Evolutionary conservation across 139 green algal genomes (phyloP).

Genomic region (Coelastrella sp.): DNA sequence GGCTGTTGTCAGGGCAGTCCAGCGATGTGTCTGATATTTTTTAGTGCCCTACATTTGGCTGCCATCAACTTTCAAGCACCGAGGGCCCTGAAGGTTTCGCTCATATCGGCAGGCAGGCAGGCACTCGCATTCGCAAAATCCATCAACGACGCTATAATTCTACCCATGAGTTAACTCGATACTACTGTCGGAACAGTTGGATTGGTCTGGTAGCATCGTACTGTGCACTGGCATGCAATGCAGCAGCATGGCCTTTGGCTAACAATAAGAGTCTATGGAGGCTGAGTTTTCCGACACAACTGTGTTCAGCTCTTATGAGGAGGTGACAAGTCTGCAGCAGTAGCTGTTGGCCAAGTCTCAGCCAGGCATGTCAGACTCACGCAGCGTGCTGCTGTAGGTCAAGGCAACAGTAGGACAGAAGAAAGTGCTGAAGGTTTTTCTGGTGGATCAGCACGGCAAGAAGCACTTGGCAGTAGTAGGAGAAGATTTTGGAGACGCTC

Average conservation of each 20-base stretch:
- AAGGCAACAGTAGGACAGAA: conserved; percentile 25
- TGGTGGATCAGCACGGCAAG: conserved; percentile 31
- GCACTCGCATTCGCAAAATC: too few species aligned
- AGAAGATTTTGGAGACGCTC: conserved; percentile 61
- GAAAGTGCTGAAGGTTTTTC: conserved; percentile 51
- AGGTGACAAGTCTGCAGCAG: neutral
- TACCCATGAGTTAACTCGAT: too few species aligned
- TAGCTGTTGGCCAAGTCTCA: neutral
- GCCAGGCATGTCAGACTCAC: neutral
- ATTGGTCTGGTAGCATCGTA: too few species aligned
- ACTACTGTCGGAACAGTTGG: too few species aligned
- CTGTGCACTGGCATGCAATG: too few species aligned
- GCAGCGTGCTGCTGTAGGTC: conserved; percentile 19
- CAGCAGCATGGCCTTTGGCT: neutral
- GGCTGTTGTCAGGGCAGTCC: too few species aligned
- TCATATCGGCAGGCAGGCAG: too few species aligned
- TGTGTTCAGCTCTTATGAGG: conserved; percentile 8
- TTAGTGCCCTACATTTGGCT: too few species aligned
- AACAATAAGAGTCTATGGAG: conserved; percentile 17
- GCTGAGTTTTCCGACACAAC: neutral
- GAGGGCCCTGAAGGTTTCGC: too few species aligned
- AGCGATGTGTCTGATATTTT: too few species aligned
- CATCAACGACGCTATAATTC: too few species aligned
- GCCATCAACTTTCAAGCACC: too few species aligned
- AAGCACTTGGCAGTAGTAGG: conserved; percentile 53